Conservation (phyloP, 495 filamentous ascomycete species). For the Penicillium paxilli region DNA sequence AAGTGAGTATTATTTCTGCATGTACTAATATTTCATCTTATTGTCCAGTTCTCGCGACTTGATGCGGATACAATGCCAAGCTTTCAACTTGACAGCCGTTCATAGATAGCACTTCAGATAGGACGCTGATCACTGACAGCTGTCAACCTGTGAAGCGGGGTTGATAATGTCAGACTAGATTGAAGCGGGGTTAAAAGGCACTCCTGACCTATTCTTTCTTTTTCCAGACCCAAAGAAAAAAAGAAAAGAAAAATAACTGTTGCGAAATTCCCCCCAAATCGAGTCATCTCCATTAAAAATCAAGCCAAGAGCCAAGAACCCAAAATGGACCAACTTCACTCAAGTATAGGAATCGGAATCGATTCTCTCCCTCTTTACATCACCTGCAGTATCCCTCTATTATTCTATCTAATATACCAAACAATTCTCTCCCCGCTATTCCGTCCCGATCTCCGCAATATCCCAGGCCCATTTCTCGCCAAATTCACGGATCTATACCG, state of each 20-base stretch:
- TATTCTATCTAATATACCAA: conserved; percentile 2
- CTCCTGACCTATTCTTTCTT: too few relatives aligned
- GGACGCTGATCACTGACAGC: background rate
- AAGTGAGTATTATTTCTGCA: too few relatives aligned
- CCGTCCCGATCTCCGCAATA: conserved; percentile 6
- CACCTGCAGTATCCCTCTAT: background rate
- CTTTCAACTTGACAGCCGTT: too few relatives aligned
- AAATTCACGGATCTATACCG: conserved; percentile 34
- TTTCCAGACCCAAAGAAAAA: too few relatives aligned
- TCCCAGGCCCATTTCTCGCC: conserved; percentile 48
- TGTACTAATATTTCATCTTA: too few relatives aligned
- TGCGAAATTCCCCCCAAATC: too few relatives aligned
- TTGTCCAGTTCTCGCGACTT: too few relatives aligned
- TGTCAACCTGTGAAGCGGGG: background rate
- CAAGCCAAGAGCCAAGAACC: too few relatives aligned
- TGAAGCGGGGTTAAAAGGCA: background rate
- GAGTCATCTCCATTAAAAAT: too few relatives aligned
- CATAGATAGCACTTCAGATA: background rate
- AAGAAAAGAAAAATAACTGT: too few relatives aligned
- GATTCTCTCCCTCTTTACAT: background rate
- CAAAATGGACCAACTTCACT: background rate
- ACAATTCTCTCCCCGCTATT: conserved; percentile 3
- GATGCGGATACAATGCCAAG: too few relatives aligned
- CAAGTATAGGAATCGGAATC: background rate
- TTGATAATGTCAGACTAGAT: background rate